phyloP scores from a whole-genome alignment of 2,329 filamentous ascomycete genomes.

The Pseudogymnoascus sp. region DNA sequence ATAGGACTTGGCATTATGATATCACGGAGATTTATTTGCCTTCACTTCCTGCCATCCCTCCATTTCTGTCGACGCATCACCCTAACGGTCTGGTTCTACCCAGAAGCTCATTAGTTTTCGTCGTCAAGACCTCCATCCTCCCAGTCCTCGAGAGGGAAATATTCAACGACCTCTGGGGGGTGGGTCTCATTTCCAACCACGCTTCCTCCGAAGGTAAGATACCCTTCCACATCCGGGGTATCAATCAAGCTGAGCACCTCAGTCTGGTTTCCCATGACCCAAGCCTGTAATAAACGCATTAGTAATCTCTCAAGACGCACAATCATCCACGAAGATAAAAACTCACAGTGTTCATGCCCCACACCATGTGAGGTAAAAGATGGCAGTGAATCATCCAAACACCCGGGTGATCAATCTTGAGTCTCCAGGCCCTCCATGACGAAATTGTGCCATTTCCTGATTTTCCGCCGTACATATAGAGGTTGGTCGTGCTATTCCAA shows the following conservation, averaged over 20 bases:
- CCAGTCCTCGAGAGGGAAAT: background rate
- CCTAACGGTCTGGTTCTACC: background rate
- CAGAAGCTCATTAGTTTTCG: background rate
- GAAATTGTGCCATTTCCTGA: background rate
- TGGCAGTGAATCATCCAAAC: constrained; percentile 46
- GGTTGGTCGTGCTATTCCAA: constrained; percentile 30
- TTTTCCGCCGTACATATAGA: constrained; percentile 35
- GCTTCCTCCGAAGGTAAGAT: constrained; percentile 26
- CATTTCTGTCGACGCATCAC: background rate
- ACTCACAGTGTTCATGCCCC: constrained; percentile 1
- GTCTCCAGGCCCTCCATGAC: constrained; percentile 43
- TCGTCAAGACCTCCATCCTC: background rate
- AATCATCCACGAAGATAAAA: background rate
- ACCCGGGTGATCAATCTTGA: constrained; percentile 38
- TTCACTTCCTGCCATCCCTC: background rate
- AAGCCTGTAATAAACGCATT: constrained; percentile 13
- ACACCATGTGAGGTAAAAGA: constrained; percentile 39
- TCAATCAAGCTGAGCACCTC: constrained; percentile 19
- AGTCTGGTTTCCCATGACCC: constrained; percentile 28
- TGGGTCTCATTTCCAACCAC: constrained; percentile 25
- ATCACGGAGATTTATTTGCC: background rate
- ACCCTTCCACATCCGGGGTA: constrained; percentile 24
- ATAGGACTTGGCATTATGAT: background rate
- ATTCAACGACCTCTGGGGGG: constrained; percentile 18
- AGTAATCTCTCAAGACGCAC: background rate